phyloP scores from a whole-genome alignment of 495 filamentous ascomycete species.

The Neurospora sp. region DNA sequence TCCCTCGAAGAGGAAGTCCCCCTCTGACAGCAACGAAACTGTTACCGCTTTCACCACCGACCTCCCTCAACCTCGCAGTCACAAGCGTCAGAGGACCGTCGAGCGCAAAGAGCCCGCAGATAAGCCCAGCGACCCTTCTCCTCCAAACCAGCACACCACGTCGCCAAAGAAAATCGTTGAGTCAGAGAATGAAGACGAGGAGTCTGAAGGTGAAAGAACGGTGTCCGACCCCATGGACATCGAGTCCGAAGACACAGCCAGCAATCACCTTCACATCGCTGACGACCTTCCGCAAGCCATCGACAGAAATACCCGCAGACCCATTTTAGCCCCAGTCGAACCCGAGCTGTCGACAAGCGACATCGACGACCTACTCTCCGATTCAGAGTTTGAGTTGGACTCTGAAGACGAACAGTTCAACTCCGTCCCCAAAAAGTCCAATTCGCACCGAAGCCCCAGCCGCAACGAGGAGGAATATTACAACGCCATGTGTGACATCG shows the following conservation, averaged over 20 bases:
- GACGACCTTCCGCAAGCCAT: background rate
- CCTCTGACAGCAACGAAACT: background rate
- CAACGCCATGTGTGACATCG: background rate
- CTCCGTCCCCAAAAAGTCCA: background rate
- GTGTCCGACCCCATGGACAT: background rate
- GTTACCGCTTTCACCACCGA: background rate
- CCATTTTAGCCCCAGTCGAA: background rate
- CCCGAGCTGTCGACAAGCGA: background rate
- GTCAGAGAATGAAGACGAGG: background rate
- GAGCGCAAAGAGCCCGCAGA: background rate
- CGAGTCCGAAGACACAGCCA: background rate
- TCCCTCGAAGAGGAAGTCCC: background rate
- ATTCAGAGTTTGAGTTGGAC: background rate
- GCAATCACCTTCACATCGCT: background rate
- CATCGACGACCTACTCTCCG: background rate
- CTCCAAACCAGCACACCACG: too few species aligned
- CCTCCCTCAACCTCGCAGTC: background rate
- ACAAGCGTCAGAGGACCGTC: background rate
- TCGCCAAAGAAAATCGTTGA: background rate
- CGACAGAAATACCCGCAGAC: background rate
- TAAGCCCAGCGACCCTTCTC: background rate
- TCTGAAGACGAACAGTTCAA: background rate
- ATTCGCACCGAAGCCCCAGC: background rate
- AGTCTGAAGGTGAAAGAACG: background rate
- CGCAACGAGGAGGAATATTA: background rate